These are phyloP conservation scores for Sicyos edulis DNA, from an alignment of 306 rosid genomes.

Conservation along the genomic window DNA sequence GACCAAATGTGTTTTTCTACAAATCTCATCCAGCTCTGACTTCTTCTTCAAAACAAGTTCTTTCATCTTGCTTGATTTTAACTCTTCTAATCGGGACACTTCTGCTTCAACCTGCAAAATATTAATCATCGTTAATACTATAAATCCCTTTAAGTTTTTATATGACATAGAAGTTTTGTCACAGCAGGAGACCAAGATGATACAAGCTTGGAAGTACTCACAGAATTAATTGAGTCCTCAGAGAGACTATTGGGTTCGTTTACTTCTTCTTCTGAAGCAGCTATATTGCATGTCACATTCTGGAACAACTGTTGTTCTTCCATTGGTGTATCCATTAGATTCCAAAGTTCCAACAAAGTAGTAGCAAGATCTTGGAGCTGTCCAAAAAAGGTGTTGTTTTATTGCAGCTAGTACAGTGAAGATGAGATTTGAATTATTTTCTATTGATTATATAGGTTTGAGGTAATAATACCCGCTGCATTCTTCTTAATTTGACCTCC, in stretches of 20 bases:
- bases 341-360: constrained; percentile 62
- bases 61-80: constrained; percentile 62
- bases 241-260: constrained; percentile 55
- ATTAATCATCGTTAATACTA: neutral
- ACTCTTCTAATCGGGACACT: constrained; percentile 58
- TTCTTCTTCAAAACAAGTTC: constrained; percentile 49
- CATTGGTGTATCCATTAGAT: constrained; percentile 61
- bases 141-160: neutral
- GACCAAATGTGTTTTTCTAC: constrained; percentile 51
- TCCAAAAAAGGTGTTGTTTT: constrained; percentile 17
- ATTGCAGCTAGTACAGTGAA: constrained; percentile 1
- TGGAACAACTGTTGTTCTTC: constrained; percentile 56
- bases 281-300: constrained; percentile 48
- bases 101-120: constrained; percentile 55
- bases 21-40: constrained; percentile 55
- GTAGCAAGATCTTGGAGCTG: constrained; percentile 58
- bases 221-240: constrained; percentile 37
- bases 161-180: neutral
- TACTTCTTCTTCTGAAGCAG: constrained; percentile 54
- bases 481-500: constrained; percentile 55
- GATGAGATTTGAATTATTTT: neutral
- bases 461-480: constrained; percentile 36
- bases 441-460: neutral
- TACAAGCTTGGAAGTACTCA: constrained; percentile 29
- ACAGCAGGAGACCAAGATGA: neutral